Base-by-base conservation (phyloP, 192 early-diverging fungal genomes). In the Entophlyctis luteolus region DNA sequence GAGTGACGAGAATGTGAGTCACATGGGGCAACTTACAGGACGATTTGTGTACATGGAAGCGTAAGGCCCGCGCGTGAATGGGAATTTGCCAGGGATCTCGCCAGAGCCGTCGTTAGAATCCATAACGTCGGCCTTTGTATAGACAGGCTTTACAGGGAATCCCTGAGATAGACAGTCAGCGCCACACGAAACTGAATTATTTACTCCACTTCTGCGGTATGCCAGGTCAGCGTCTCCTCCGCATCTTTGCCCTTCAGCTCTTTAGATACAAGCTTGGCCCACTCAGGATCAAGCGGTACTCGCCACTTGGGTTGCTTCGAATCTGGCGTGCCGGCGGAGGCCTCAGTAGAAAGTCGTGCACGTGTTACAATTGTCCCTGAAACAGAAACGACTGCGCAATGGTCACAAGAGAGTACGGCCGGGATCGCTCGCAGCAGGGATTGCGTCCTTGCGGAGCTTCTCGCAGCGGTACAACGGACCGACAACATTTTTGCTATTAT, bases 221-320 rank as follows among this genome's bases (percentile, higher is more conserved):
- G 74, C 92, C 92, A 94, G 16, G 86, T 87, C 35, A 94, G 74
- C 1, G 73, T 74, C 29, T 82, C 78, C 39, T 79, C 80, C 2
- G 92, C 89, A 65, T 91, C 85, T 63, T 94, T 91, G 35, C 91
- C 91, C 75, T 93, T 94, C 71, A 92, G 80, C 72, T 94, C 92
- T 75, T 93, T 94, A 28, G 73, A 76, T 1, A 88, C 92, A 27
- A 90, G 73, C 59, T 79, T 76, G 23, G 70, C 79, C 92, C 92
- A 94, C 60, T 87, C 83, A 5, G 81, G 68, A 58, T 90, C 79
- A n/a, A 92, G 76, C n/a, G 89, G 88, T 1, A 73, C 70, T 22
- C 69, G 68, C 46, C 54, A 55, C 32, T 55, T 55, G 22, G 49
- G 49, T 16, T 52, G 8, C 25, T 18, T 12, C 42, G 42, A 45